Base-by-base conservation (phyloP, 2,329 filamentous ascomycete genomes). In the Chalaropsis thielavioides region DNA sequence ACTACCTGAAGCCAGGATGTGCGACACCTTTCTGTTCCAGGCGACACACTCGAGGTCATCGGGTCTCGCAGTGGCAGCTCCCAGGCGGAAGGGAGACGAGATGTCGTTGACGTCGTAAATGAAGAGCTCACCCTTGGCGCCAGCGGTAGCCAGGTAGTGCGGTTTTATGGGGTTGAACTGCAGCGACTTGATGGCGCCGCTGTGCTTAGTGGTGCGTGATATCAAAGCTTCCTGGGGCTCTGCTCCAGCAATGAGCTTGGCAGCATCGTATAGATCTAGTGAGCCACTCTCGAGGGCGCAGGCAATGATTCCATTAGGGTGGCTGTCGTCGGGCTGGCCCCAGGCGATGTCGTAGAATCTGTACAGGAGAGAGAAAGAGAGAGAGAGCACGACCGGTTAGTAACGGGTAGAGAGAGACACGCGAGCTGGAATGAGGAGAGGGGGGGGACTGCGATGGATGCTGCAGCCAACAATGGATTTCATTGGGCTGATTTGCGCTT, bases 311-410 rank as follows among this genome's bases (percentile, higher is more conserved):
- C 95, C 94, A 70, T 84, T 83, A 15, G 89, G 86, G 72, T 90
- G 82, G 68, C 90, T 86, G 68, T 88, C 86, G 70, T 86, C 89
- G 60, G 89, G 85, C 69, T 88, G 85, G 65, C 90, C 88, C 94
- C 94, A 99, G 67, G 92, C 91, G 74, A 99, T 88, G 73, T 97
- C 94, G 75, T 96, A 94, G 76, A 99, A 99, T 72, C 94, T 96
- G 72, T 54, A 58, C 22, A 19, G 59, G 38, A 10, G 15, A 46
- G n/a, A n/a, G n/a, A n/a, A n/a, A n/a, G n/a, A n/a, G n/a, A n/a
- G n/a, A n/a, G n/a, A n/a, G n/a, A 6, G 22, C 13, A 43, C 19
- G 13, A 46, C 17, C n/a, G 7, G 54, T 58, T 58, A 58, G 54
- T n/a, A 38, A n/a, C 24, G 6, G 17, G n/a, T 22, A 38, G 2